Base-by-base conservation (phyloP, 192 early-diverging fungal species). In the Backusella parvicylindrica region DNA sequence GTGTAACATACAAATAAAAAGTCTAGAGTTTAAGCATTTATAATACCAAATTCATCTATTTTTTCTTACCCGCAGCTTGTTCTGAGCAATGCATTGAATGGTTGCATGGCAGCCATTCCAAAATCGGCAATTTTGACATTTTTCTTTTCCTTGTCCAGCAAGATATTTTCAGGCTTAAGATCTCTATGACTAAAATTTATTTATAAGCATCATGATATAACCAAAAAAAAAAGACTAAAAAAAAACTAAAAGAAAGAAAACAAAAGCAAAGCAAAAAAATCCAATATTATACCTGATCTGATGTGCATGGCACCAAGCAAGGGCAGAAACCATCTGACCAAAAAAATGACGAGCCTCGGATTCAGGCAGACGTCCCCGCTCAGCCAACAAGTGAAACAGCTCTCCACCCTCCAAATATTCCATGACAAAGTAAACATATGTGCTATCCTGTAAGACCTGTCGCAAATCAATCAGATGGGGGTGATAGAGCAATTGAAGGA, bases 81-180 rank as follows among this genome's bases (percentile, higher is more conserved):
- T 64, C 86, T 84, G 23, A 91, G 75, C 28, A 87, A 38, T 75
- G 78, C 78, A 74, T 84, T 87, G 28, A 65, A 75, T 41, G 82
- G 81, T 36, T 79, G 82, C 41, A 89, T 81, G 6, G 84, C 73
- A 0, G 90, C 82, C 73, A 91, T 89, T 18, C 90, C 90, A 81
- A 91, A 91, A 82, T 91, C 90, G 15, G 83, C 86, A 63, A 91
- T 81, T 67, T 91, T 91, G 73, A 91, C 77, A 28, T 85, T 85
- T 68, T 86, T 82, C 30, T 84, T 68, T 30, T 72, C 69, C 53
- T 63, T 68, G 36, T 81, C 83, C 36, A 86, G 32, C 16, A 86
- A 74, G 36, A 86, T 86, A 32, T 86, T 86, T 82, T 95, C 93
- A 31, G 93, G 93, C 68, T 95, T 95, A 15, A 95, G 78, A 75